Base-by-base conservation (phyloP, 768 basidiomycete species). In the Tephrocybe sp. region DNA sequence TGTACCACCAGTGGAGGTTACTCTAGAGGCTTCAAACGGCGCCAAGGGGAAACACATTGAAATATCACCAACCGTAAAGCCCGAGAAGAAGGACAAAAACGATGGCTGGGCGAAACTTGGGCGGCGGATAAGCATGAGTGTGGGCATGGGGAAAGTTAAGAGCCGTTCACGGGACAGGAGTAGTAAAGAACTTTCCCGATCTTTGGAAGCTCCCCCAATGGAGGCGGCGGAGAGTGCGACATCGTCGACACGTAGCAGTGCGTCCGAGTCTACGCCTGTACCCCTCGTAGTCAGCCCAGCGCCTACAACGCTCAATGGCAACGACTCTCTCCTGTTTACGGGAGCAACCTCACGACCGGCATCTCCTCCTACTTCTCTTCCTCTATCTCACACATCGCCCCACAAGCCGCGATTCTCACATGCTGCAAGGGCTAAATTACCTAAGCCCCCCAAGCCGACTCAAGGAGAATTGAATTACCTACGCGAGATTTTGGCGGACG, bases 41-140 rank as follows among this genome's bases (percentile, higher is more conserved):
- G 60, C 60, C n/a, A 67, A 72, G 9, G 66, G 60, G 18, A 69
- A 59, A 52, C 74, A 66, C 37, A 58, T 73, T 18, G 74, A 71
- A 47, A 69, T 73, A 44, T 52, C 59, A 12, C 70, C 70, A 3
- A 58, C 62, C 0, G 61, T 61, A 19, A 71, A 71, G 47, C 47
- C 50, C 1, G 70, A 65, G 31, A 68, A 65, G 49, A 70, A 70
- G 54, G 60, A 65, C 30, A 68, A 64, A 53, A 62, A 59, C 21
- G 78, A 77, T 49, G 66, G 70, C 24, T 89, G 86, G 86, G 70
- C 76, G n/a, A 85, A 80, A 61, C 56, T 89, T 32, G 77, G 86
- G 11, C 70, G 83, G 57, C 70, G 86, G 51, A 76, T 89, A 47
- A 86, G 82, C 57, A 66, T 82, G 53, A 74, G 76, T 4, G 77